phyloP scores from a whole-genome alignment of 2,329 filamentous ascomycete genomes.

The Nemania diffusa region DNA sequence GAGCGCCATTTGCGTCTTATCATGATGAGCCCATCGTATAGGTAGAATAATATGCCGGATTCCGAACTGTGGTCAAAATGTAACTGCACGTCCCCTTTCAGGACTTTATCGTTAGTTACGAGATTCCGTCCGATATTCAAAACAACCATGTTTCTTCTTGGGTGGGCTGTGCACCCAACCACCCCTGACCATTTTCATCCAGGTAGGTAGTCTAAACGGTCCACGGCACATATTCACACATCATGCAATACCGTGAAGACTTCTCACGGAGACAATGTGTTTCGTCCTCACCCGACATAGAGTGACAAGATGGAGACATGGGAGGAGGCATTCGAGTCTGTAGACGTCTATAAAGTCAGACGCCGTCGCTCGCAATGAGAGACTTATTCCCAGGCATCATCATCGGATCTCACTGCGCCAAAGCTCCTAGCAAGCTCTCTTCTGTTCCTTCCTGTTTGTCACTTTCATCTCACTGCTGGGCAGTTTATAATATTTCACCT shows the following conservation, averaged over 20 bases:
- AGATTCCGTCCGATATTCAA: constrained; percentile 31
- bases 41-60: not conserved
- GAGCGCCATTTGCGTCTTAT: not conserved
- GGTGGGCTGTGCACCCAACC: constrained; percentile 10
- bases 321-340: not conserved
- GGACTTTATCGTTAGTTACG: not conserved
- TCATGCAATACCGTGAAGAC: not conserved
- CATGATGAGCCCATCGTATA: not conserved
- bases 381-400: not conserved
- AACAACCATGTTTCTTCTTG: constrained; percentile 21
- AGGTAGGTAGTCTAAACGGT: not conserved
- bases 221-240: constrained; percentile 2
- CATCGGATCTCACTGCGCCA: constrained; percentile 2
- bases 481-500: constrained; percentile 33
- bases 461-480: constrained; percentile 39
- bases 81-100: constrained; percentile 9
- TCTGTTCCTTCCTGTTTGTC: not conserved
- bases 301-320: not conserved
- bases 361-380: constrained; percentile 10
- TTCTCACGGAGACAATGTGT: not conserved
- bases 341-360: constrained; percentile 25
- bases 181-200: constrained; percentile 9
- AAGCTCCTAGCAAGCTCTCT: constrained; percentile 26
- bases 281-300: not conserved
- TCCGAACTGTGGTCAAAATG: not conserved